These are phyloP conservation scores for Sclerotinia spermophila DNA, from an alignment of 2,329 filamentous ascomycete genomes.

Conservation along the genomic window DNA sequence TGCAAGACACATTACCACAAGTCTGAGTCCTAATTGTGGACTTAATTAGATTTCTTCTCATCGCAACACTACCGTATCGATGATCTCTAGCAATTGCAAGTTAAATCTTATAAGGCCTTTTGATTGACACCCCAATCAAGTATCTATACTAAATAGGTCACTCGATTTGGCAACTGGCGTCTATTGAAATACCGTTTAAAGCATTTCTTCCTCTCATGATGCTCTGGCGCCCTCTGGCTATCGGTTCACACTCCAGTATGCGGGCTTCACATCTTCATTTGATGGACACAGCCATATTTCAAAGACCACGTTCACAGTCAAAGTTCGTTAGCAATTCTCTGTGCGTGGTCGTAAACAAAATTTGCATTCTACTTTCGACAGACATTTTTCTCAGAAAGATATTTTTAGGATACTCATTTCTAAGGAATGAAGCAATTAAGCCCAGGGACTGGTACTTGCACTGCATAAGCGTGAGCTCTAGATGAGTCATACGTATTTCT, in stretches of 20 bases:
- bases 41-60: not conserved
- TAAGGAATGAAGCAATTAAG: not conserved
- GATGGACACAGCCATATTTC: not conserved
- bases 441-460: not conserved
- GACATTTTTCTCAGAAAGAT: not conserved
- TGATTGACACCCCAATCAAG: not conserved
- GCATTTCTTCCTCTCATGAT: not conserved
- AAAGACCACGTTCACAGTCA: not conserved
- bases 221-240: not conserved
- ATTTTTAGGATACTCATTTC: not conserved
- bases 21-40: not conserved
- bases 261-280: not conserved
- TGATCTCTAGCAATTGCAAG: not conserved
- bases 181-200: not conserved
- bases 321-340: not conserved
- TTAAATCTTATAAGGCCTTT: not conserved
- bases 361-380: not conserved
- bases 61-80: not conserved
- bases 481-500: not conserved
- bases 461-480: not conserved
- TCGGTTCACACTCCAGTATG: not conserved
- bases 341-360: not conserved
- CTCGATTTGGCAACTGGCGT: not conserved
- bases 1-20: not conserved
- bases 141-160: not conserved